Base-by-base conservation (phyloP, 2,329 filamentous ascomycete genomes). In the Ophiostoma pallidulum region DNA sequence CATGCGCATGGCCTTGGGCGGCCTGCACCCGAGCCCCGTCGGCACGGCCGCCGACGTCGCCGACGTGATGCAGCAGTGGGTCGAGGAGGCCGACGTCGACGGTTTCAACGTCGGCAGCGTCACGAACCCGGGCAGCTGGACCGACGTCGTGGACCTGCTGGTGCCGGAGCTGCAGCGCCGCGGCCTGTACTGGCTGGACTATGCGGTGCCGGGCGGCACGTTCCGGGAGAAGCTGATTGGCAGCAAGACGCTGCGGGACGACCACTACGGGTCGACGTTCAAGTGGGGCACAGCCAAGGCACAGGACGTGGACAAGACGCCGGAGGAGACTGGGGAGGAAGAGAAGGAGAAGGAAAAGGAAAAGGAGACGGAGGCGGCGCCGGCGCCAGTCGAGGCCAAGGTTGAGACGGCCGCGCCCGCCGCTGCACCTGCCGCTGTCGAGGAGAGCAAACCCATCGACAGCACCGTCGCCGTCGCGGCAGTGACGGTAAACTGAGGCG, bases 81-180 rank as follows among this genome's bases (percentile, higher is more conserved):
- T 86, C 0, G 57, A 66, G 6, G 82, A 85, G 58, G 81, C 79
- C 0, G 83, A 85, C 54, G 74, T 87, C 1, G 83, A 87, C 58
- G 83, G 83, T 0, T 88, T 88, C 63, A 88, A 88, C 58, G 72
- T 60, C 8, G 33, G 26, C n/a, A 19, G 22, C 12, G 38, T 52
- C 6, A 41, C 37, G 4, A 41, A 82, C 80, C 0, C 71, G 73
- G 29, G 78, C 77, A 44, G 38, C 0, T 86, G 85, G 58, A 72
- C 79, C 46, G 82, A 86, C 52, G 72, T 86, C 1, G 74, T 82
- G 24, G 74, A 82, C 7, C 64, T 82, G 8, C 60, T 86, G 3
- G 56, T 86, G 0, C 80, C 82, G 0, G 82, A 84, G 53, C 61
- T 86, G 22, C 70, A 69, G 42, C 61, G 64, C 19, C 64, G 81